Percentiles rank a stretch among this genome's conserved stretches.
phyloP scores from a whole-genome alignment of 306 rosid genomes.

The Fagus crenata region DNA sequence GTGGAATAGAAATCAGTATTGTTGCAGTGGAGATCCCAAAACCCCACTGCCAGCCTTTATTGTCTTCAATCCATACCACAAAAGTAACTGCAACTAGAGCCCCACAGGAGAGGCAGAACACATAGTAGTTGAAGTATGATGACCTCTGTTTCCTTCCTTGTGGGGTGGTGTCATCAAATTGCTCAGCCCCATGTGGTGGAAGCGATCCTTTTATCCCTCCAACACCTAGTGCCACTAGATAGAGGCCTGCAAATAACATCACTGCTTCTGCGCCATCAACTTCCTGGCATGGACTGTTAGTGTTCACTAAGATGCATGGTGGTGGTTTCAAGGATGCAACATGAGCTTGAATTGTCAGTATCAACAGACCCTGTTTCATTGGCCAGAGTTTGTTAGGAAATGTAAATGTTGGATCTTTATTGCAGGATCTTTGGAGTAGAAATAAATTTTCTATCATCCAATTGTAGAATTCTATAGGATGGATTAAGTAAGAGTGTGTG shows the following conservation, averaged over 20 bases:
- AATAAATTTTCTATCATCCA: conserved; percentile 3
- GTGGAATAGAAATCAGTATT: conserved; percentile 64
- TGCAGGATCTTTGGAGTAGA: conserved; percentile 8
- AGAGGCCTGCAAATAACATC: conserved; percentile 69
- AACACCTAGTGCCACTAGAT: conserved; percentile 78
- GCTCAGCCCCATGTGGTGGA: conserved; percentile 83
- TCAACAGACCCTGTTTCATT: conserved; percentile 59
- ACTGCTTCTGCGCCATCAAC: conserved; percentile 45
- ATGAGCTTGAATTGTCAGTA: conserved; percentile 73
- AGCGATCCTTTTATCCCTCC: conserved; percentile 91
- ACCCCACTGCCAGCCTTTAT: conserved; percentile 90
- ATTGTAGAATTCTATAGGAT: background rate
- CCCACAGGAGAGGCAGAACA: conserved; percentile 72
- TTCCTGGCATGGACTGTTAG: conserved; percentile 47
- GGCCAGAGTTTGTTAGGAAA: conserved; percentile 8
- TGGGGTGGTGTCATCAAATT: conserved; percentile 59
- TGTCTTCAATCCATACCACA: conserved; percentile 89
- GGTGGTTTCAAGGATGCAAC: conserved; percentile 63
- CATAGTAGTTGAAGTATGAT: conserved; percentile 69
- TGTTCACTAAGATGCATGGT: conserved; percentile 39
- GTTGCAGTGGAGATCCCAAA: conserved; percentile 62
- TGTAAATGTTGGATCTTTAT: background rate
- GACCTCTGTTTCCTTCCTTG: conserved; percentile 68
- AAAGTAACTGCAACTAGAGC: conserved; percentile 74
- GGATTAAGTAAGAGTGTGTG: background rate